Evolutionary conservation across 108 stramenopile species (phyloP), one percentile per base, ranked within the genome.

Genomic region (Cyclotella distinguenda): DNA sequence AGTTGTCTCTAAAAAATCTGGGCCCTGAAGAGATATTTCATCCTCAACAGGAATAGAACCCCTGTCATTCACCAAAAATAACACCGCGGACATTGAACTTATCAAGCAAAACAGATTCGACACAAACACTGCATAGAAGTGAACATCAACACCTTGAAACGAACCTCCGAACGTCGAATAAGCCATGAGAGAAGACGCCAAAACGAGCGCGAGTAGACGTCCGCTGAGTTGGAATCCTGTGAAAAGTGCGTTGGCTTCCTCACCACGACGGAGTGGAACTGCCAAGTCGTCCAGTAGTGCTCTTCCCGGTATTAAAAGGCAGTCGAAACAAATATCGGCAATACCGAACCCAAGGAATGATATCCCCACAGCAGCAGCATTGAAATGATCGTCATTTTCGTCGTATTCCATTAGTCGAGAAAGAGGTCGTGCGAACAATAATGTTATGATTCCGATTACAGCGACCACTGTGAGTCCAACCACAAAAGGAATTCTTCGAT

Each of bases 271-370:
- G 1, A 36, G 6, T 25, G 62, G 62, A 0, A 64, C 62, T 13
- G 62, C 46, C 30, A 64, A 16, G 26, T 64, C 62, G 38, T 64
- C 62, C 32, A 64, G 22, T 5, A 64, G 47, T 11, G 62, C 46
- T 28, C 62, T 42, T 35, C 62, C 62, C 9, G 62, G 62, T n/a
- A 64, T 64, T 6, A 64, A 31, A 0, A 64, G 62, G n/a, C 62
- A 64, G 32, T 64, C 62, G 47, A 23, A 64, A 31, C 62, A 50
- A 34, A 64, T 64, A 23, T 64, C 62, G 1, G 62, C 50, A 0
- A 44, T 44, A 22, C 62, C 62, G 34, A 64, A 64, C 10, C 38
- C 46, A 16, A 64, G 19, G 22, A 64, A 64, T 7, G 47, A 25
- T 16, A 64, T 35, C 19, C 23, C 16, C 6, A 64, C 33, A 1